Evolutionary conservation across 345 rosid species (phyloP).

Genomic region (Conringia planisiliqua): DNA sequence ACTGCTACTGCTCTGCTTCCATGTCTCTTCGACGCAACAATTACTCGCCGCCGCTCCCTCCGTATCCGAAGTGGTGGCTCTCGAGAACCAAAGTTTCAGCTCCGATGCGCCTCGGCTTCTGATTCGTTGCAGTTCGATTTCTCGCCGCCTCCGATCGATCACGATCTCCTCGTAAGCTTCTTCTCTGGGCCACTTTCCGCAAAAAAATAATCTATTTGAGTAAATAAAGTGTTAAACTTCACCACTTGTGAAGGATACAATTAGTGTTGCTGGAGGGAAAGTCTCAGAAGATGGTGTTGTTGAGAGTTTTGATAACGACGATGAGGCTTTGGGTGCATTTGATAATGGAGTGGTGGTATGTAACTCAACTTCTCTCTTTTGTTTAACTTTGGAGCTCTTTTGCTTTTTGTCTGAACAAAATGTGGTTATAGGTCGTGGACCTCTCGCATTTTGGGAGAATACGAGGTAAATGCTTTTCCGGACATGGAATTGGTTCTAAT

Average conservation of each 20-base stretch:
- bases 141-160: constrained; percentile 90
- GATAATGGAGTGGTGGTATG: constrained; percentile 63
- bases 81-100: constrained; percentile 12
- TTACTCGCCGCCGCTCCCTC: constrained; percentile 17
- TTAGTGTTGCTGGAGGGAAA: constrained; percentile 54
- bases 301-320: constrained; percentile 76
- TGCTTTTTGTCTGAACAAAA: constrained; percentile 1
- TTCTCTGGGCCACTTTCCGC: background rate
- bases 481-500: background rate
- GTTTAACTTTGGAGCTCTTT: background rate
- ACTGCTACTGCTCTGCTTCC: constrained; percentile 23
- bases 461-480: constrained; percentile 49
- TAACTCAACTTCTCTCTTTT: background rate
- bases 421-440: constrained; percentile 50
- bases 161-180: constrained; percentile 58
- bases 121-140: constrained; percentile 59
- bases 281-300: constrained; percentile 74
- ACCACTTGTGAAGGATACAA: constrained; percentile 47
- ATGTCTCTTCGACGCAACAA: background rate
- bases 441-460: constrained; percentile 88
- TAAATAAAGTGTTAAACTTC: background rate
- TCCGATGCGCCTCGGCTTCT: constrained; percentile 32
- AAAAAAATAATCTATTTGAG: background rate
- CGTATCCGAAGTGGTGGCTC: background rate
- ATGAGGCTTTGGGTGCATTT: constrained; percentile 77